Conservation (phyloP, 106 monocot species). For the Phalaenopsis equestris region DNA sequence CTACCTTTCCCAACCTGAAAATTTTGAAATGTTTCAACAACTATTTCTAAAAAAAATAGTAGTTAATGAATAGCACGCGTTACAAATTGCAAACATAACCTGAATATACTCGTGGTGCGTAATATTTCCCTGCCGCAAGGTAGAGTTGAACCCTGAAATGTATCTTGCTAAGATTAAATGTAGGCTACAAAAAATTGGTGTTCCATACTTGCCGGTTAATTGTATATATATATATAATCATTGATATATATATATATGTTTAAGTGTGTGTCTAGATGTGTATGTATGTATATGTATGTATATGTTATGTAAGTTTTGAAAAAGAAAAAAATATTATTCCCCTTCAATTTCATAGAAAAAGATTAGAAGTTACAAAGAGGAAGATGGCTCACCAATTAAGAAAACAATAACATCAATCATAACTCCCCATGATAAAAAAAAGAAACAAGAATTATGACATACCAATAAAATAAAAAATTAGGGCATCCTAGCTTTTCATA, state of each 20-base stretch:
- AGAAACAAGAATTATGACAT: no score
- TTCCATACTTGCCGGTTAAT: neutral
- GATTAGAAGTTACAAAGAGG: no score
- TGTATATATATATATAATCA: neutral
- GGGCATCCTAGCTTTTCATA: no score
- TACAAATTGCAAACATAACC: slow-evolving; percentile 25
- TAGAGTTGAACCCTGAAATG: slow-evolving; percentile 88
- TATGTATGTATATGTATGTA: neutral
- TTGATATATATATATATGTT: no score
- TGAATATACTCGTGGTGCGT: slow-evolving; percentile 99
- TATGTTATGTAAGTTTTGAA: no score
- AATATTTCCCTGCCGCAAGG: slow-evolving; percentile 88
- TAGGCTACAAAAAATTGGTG: neutral
- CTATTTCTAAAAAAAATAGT: neutral
- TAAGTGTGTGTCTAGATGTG: no score
- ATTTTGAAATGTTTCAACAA: slow-evolving; percentile 8
- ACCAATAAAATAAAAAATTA: no score
- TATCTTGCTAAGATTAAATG: neutral
- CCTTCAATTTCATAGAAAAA: no score
- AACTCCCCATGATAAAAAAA: no score
- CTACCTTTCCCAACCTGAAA: slow-evolving; percentile 90
- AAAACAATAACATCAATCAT: no score
- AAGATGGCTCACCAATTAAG: no score
- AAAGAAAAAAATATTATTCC: no score
- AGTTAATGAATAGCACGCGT: neutral